Evolutionary conservation across 2,329 filamentous ascomycete species (phyloP).

Genomic region (Fusarium sp.): DNA sequence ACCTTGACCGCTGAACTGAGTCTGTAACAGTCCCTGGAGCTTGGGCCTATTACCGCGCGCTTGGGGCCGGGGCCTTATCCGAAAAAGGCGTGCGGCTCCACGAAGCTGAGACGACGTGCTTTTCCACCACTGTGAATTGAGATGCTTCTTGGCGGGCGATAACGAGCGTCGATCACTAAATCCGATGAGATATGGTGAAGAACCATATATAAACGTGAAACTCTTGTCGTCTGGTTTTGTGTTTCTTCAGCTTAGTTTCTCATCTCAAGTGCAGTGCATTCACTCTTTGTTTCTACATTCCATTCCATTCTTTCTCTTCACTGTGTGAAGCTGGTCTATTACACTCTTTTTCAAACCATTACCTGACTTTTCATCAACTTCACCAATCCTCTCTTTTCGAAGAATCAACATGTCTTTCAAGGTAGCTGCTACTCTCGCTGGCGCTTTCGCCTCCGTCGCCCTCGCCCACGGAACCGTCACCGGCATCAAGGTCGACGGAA

Average conservation of each 20-base stretch:
- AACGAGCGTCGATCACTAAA: background rate
- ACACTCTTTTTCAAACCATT: background rate
- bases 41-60: constrained; percentile 21
- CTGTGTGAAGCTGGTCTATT: constrained; percentile 43
- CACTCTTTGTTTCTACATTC: constrained; percentile 14
- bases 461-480: constrained; percentile 39
- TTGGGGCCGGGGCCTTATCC: constrained; percentile 20
- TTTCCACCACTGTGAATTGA: constrained; percentile 38
- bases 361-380: background rate
- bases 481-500: constrained; percentile 36
- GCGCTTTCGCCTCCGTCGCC: constrained; percentile 34
- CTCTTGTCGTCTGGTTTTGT: background rate
- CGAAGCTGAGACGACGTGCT: constrained; percentile 29
- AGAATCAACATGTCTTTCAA: constrained; percentile 37
- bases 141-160: background rate
- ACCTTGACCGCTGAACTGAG: background rate
- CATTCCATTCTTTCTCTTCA: constrained; percentile 39
- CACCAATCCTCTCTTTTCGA: background rate
- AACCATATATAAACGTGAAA: constrained; percentile 22
- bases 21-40: background rate
- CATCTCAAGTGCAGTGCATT: constrained; percentile 23
- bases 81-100: constrained; percentile 25
- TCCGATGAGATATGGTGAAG: background rate
- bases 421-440: constrained; percentile 22
- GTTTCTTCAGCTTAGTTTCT: constrained; percentile 28